These are phyloP conservation scores for Fusarium austroafricanum DNA, from an alignment of 2,329 filamentous ascomycete species.

Conservation along the genomic window DNA sequence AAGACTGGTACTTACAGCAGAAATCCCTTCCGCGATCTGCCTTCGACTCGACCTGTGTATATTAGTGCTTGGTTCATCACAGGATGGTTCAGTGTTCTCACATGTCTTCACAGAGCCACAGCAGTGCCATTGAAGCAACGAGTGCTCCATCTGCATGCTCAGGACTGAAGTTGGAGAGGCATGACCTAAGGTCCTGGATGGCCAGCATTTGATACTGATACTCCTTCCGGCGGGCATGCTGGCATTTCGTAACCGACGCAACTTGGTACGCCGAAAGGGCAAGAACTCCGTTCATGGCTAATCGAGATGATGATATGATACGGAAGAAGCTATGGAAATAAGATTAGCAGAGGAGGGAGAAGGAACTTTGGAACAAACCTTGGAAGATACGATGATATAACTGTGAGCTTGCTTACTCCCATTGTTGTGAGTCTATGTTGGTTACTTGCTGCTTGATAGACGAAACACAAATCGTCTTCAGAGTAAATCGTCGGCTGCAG, in stretches of 20 bases:
- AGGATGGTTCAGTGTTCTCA: background rate
- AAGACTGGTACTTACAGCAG: background rate
- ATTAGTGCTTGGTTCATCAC: background rate
- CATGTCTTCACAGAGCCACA: constrained; percentile 34
- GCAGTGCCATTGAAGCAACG: constrained; percentile 19
- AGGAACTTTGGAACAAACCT: constrained; percentile 3
- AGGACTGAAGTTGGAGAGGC: constrained; percentile 7
- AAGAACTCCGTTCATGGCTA: constrained; percentile 28
- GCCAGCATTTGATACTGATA: constrained; percentile 33
- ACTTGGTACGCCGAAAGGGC: constrained; percentile 29
- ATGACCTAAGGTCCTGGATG: constrained; percentile 22
- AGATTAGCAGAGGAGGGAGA: background rate
- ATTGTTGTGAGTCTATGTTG: constrained; percentile 26
- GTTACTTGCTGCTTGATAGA: constrained; percentile 28
- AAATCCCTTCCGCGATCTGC: constrained; percentile 25
- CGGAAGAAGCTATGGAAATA: constrained; percentile 9
- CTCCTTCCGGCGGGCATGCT: constrained; percentile 27
- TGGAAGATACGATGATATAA: constrained; percentile 25
- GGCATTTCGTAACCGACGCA: constrained; percentile 17
- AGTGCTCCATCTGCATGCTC: constrained; percentile 27
- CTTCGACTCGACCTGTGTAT: constrained; percentile 7
- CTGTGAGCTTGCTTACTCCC: constrained; percentile 20
- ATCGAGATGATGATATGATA: constrained; percentile 17
- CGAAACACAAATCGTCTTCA: constrained; percentile 28
- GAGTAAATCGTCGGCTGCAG: constrained; percentile 29